These are phyloP conservation scores for Syncephalastrum racemosum DNA, from an alignment of 371 early-diverging fungal species.

Conservation along the genomic window DNA sequence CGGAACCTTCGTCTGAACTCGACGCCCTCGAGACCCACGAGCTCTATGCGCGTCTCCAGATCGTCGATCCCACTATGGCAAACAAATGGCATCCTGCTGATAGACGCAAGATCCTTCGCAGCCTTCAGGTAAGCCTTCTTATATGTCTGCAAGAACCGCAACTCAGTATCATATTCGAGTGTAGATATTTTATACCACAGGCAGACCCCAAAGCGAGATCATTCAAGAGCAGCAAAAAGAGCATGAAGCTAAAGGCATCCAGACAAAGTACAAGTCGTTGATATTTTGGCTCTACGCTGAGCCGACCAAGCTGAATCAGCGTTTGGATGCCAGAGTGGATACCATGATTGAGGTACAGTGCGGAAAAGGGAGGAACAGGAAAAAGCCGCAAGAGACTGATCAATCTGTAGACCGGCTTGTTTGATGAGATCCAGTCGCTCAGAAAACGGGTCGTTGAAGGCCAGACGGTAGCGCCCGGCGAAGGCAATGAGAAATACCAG, in stretches of 20 bases:
- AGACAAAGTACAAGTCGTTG: constrained; percentile 51
- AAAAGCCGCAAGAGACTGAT: no score
- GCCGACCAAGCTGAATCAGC: constrained; percentile 59
- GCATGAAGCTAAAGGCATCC: constrained; percentile 27
- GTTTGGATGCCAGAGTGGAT: constrained; percentile 84
- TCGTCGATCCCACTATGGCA: constrained; percentile 88
- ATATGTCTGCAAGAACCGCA: neutral
- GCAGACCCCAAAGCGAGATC: constrained; percentile 70
- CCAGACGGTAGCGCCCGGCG: constrained; percentile 35
- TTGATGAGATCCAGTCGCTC: constrained; percentile 80
- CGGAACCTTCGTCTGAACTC: constrained; percentile 25
- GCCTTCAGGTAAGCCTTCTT: constrained; percentile 59
- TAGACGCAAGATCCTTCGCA: constrained; percentile 82
- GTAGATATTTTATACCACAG: constrained; percentile 73
- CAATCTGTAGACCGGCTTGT: constrained; percentile 60
- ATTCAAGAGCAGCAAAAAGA: constrained; percentile 62
- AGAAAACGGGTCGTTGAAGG: constrained; percentile 52
- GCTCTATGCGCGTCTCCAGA: constrained; percentile 60
- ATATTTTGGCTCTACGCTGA: constrained; percentile 90
- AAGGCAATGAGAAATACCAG: constrained; percentile 60
- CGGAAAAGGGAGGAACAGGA: neutral
- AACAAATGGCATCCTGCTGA: constrained; percentile 92
- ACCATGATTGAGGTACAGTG: constrained; percentile 75
- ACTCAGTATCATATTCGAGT: neutral
- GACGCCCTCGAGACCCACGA: constrained; percentile 45